Evolutionary conservation across 768 basidiomycete species (phyloP).

Genomic region (Amanita pallidorosea): DNA sequence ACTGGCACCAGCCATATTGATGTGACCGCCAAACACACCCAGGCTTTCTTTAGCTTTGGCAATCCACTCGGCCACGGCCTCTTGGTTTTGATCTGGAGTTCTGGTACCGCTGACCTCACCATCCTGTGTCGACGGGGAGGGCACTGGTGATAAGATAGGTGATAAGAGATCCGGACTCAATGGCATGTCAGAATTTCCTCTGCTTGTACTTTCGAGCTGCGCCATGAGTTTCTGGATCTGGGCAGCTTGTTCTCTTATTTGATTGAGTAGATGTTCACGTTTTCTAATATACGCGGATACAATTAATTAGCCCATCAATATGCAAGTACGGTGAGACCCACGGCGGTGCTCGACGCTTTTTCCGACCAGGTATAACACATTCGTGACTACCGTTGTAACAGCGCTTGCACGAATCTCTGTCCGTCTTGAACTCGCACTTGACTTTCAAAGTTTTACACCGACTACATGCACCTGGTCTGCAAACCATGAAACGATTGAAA

Average conservation of each 20-base stretch:
- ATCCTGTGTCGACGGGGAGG: background rate
- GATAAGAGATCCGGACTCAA: slow-evolving; percentile 10
- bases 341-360: slow-evolving; percentile 73
- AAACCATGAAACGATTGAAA: background rate
- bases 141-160: slow-evolving; percentile 10
- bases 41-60: slow-evolving; percentile 61
- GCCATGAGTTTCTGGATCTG: slow-evolving; percentile 66
- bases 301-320: background rate
- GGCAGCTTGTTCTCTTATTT: slow-evolving; percentile 65
- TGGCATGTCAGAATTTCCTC: slow-evolving; percentile 9
- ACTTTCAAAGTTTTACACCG: slow-evolving; percentile 65
- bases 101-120: background rate
- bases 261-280: slow-evolving; percentile 67
- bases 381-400: slow-evolving; percentile 63
- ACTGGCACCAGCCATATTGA: slow-evolving; percentile 48
- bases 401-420: slow-evolving; percentile 66
- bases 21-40: slow-evolving; percentile 55
- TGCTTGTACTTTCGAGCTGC: slow-evolving; percentile 43
- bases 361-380: slow-evolving; percentile 75
- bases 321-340: slow-evolving; percentile 22
- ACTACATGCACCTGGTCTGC: slow-evolving; percentile 50
- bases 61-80: slow-evolving; percentile 70
- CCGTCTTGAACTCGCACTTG: slow-evolving; percentile 65
- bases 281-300: slow-evolving; percentile 35
- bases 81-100: slow-evolving; percentile 19